Evolutionary conservation across 306 rosid species (phyloP).

Genomic region (Cicer bijugum): DNA sequence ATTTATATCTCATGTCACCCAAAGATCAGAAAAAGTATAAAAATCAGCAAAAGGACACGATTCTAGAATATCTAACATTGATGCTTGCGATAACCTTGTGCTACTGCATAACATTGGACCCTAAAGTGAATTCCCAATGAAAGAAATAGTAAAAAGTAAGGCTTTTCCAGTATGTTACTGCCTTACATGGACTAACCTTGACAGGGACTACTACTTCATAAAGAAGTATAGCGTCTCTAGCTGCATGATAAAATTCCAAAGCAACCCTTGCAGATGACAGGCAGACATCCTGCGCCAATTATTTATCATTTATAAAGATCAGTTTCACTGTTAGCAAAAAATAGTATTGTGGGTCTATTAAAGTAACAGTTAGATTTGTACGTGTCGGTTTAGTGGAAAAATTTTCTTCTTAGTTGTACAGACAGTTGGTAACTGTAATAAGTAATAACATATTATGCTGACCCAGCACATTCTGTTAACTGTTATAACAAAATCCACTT

Average conservation of each 20-base stretch:
- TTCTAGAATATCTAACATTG: slow-evolving; percentile 26
- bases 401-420: not conserved
- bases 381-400: not conserved
- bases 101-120: not conserved
- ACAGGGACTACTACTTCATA: slow-evolving; percentile 95
- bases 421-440: slow-evolving; percentile 2
- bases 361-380: slow-evolving; percentile 3
- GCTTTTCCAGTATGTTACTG: not conserved
- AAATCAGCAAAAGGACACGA: not conserved
- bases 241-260: slow-evolving; percentile 84
- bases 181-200: slow-evolving; percentile 70
- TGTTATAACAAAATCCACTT: slow-evolving; percentile 2
- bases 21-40: slow-evolving; percentile 34
- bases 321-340: slow-evolving; percentile 17
- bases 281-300: slow-evolving; percentile 76
- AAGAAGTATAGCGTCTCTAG: slow-evolving; percentile 86
- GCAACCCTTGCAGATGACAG: slow-evolving; percentile 91
- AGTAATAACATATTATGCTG: not conserved
- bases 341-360: not conserved
- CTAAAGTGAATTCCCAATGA: not conserved
- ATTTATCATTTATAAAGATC: slow-evolving; percentile 39
- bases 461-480: not conserved
- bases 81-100: slow-evolving; percentile 1
- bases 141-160: slow-evolving; percentile 11
- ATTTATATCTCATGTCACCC: slow-evolving; percentile 27